Percentiles rank a stretch among this genome's conserved stretches.
Evolutionary conservation across 768 basidiomycete genomes (phyloP).

Genomic region (Tephrocybe sp.): DNA sequence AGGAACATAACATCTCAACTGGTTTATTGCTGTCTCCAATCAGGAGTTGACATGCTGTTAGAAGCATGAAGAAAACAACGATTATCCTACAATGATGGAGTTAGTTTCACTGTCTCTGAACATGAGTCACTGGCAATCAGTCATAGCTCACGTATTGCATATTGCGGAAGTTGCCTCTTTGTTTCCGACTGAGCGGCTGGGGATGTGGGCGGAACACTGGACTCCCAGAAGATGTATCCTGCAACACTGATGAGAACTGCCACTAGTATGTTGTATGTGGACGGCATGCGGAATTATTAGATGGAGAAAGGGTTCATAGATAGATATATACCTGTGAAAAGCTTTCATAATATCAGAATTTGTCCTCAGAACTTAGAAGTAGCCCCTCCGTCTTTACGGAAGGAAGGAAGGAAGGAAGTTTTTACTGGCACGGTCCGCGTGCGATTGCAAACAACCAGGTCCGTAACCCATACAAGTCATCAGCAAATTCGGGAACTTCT

Average conservation of each 20-base stretch:
- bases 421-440: too few relatives aligned
- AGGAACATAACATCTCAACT: background rate
- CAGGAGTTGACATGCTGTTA: background rate
- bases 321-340: background rate
- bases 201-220: conserved; percentile 3
- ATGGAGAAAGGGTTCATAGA: background rate
- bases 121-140: background rate
- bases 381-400: too few relatives aligned
- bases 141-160: background rate
- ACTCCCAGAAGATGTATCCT: conserved; percentile 4
- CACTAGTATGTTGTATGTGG: background rate
- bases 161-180: conserved; percentile 7
- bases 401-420: too few relatives aligned
- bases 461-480: too few relatives aligned
- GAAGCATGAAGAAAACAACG: background rate
- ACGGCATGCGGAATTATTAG: conserved; percentile 2
- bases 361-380: too few relatives aligned
- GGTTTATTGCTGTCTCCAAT: background rate
- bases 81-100: background rate
- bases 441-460: too few relatives aligned
- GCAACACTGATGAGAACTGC: background rate
- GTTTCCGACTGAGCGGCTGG: conserved; percentile 2
- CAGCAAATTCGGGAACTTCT: too few relatives aligned
- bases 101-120: background rate
- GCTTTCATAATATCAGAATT: too few relatives aligned